Base-by-base conservation (phyloP, 768 basidiomycete species). In the Podaxis sp. region DNA sequence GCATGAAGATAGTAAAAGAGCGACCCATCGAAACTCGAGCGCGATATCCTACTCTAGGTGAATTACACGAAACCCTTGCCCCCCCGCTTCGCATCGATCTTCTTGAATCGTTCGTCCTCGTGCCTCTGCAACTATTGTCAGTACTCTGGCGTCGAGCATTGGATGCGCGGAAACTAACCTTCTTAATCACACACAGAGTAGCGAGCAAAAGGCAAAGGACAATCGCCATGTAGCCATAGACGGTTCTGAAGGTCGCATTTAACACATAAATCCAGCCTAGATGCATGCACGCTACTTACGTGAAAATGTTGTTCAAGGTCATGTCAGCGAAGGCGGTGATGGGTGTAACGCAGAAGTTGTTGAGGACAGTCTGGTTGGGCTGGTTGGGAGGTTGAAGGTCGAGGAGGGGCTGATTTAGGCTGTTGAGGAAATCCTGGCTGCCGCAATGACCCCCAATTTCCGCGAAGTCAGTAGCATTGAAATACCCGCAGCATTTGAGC, bases 401-500 rank as follows among this genome's bases (percentile, higher is more conserved):
- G 53, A 72, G 65, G 35, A 76, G 70, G 18, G 72, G 76, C n/a
- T 72, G 50, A 65, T 78, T 76, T 50, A 81, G 75, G 47, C 67
- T 66, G 58, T 73, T 70, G 53, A 80, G 67, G 61, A 83, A 78
- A 50, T 73, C 70, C 62, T 70, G 72, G 54, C 72, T 72, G 61
- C 73, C 70, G 72, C 90, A 92, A 70, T 87, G 87, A 4, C 59
- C 70, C 37, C 88, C 87, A 51, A 87, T 75, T 62, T 80, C 84
- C 36, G 80, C 79, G 3, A 77, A 64, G 61, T 89, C 82, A 2
- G 82, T 83, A 21, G 83, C 83, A 63, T 83, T 83, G 69, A 90
- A 90, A 72, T 93, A 96, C 16, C 94, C 94, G 67, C 94, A 96
- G 75, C 94, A 95, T 59, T 74, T 71, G 66, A 93, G 79, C 93